phyloP scores from a whole-genome alignment of 2,329 filamentous ascomycete genomes.

The Penicillium sp. region DNA sequence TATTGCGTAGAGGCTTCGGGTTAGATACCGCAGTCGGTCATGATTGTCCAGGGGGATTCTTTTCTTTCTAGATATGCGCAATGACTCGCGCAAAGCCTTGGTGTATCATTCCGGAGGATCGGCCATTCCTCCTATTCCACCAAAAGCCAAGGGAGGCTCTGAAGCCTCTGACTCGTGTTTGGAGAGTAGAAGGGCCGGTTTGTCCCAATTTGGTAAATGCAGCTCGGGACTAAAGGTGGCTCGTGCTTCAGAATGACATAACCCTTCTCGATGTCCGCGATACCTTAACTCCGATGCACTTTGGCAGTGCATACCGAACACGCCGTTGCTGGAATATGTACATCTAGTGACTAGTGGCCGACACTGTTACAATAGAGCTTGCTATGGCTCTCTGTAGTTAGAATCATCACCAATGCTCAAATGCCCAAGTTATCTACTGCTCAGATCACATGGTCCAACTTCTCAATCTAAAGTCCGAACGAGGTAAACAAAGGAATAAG shows the following conservation, averaged over 20 bases:
- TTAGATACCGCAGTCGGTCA: not conserved
- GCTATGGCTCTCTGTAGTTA: not conserved
- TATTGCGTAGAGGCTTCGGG: too few relatives aligned
- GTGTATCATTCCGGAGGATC: not conserved
- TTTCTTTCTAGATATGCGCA: too few relatives aligned
- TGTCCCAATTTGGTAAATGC: slow-evolving; percentile 12
- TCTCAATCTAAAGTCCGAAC: too few relatives aligned
- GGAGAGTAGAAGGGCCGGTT: slow-evolving; percentile 1
- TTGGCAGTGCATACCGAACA: not conserved
- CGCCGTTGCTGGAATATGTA: not conserved
- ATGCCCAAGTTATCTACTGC: too few relatives aligned
- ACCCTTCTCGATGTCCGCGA: not conserved
- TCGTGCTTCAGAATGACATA: slow-evolving; percentile 12
- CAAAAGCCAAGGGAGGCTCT: not conserved
- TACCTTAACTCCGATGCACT: not conserved
- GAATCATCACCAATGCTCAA: too few relatives aligned
- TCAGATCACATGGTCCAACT: too few relatives aligned
- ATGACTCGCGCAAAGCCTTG: not conserved
- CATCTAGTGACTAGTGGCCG: too few relatives aligned
- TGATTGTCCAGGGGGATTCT: not conserved
- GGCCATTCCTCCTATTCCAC: not conserved
- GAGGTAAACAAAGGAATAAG: not conserved
- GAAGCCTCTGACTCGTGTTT: not conserved
- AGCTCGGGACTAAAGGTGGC: not conserved
- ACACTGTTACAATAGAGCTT: not conserved